Base-by-base conservation (phyloP, 257 asterid species). In the Nicotiana paniculata region DNA sequence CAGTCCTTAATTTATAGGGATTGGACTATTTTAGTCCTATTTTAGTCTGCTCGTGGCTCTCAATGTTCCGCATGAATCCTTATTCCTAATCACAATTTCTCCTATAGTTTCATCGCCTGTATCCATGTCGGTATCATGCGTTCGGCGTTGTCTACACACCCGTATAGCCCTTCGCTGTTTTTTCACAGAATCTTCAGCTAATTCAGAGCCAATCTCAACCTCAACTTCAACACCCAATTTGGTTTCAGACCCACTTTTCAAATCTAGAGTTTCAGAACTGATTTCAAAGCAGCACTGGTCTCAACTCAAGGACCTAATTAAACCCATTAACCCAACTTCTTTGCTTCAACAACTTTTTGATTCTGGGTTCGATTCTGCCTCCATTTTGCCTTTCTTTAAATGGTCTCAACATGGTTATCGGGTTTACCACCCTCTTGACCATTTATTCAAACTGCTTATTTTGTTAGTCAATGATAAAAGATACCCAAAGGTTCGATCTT, bases 401-500 rank as follows among this genome's bases (percentile, higher is more conserved):
- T 92, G 97, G 96, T 92, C 92, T 64, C 97, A 92, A 66, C 81
- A 80, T 8, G 90, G 82, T 55, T 86, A 83, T 76, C 83, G 84
- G 86, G 88, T 88, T 65, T 83, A 88, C 30, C 85, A 85, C 80
- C 85, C 93, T 63, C 83, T 86, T 26, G 92, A 90, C 12, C 80
- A 85, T 88, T 82, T 89, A 67, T 85, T 86, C 65, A 90, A 70
- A 75, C 87, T 90, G 81, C 85, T 90, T 43, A 81, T 88, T 70
- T 84, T 89, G 67, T 88, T 93, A 66, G 93, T 93, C 0, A 88
- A 88, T 68, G 93, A 88, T 33, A 90, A 84, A 55, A 88, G 85
- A 79, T 94, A 94, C 87, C 81, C 95, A 62, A 88, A 91, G 82
- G 81, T 94, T 43, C 91, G 97, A 82, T 90, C 98, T 77, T 85